Percentiles rank a stretch among this genome's conserved stretches.
Conservation (phyloP, 2,329 filamentous ascomycete species). For the Sporothrix pallida region DNA sequence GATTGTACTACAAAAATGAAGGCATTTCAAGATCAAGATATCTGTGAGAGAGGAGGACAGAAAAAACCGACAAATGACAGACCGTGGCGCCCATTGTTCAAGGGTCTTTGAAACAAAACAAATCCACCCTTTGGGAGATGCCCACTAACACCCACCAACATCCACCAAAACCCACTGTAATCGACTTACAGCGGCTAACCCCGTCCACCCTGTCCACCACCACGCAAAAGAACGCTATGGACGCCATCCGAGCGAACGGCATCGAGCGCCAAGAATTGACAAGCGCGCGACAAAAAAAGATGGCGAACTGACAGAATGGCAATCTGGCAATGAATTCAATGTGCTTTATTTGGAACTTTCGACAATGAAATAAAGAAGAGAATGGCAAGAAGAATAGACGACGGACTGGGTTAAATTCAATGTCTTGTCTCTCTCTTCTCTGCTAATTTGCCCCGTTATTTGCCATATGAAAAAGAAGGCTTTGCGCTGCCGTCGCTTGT, state of each 20-base stretch:
- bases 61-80: constrained; percentile 18
- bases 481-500: background rate
- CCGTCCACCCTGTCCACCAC: background rate
- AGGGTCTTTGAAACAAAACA: constrained; percentile 22
- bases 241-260: background rate
- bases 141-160: background rate
- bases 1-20: no score
- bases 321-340: background rate
- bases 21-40: background rate
- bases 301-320: background rate
- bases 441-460: constrained; percentile 26
- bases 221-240: no score
- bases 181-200: constrained; percentile 16
- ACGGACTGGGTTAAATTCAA: background rate
- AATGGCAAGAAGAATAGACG: background rate
- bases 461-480: constrained; percentile 11
- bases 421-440: background rate
- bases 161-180: background rate
- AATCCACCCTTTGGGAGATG: background rate
- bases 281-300: constrained; percentile 26
- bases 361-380: background rate
- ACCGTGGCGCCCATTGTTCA: constrained; percentile 2
- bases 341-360: constrained; percentile 9
- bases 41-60: background rate
- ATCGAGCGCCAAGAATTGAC: constrained; percentile 19